These are phyloP conservation scores for Mytilinidion resinicola DNA, from an alignment of 495 filamentous ascomycete species.

Conservation along the genomic window DNA sequence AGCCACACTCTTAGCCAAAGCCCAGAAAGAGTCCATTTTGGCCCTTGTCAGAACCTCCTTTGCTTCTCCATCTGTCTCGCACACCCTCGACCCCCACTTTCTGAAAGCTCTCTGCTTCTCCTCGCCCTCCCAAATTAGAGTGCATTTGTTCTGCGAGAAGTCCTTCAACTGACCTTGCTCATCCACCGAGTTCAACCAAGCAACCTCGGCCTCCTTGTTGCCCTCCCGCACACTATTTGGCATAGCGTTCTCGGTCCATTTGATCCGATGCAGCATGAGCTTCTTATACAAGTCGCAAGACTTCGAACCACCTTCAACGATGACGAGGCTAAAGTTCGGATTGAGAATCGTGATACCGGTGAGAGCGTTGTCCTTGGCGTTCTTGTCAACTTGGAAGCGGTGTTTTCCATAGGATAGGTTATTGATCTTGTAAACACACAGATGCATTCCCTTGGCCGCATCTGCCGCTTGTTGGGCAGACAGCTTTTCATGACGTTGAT, in stretches of 20 bases:
- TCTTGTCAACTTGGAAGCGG: constrained; percentile 85
- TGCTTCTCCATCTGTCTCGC: constrained; percentile 82
- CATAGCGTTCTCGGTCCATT: constrained; percentile 84
- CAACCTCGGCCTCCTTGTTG: constrained; percentile 53
- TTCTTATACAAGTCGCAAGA: constrained; percentile 77
- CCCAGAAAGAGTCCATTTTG: constrained; percentile 96
- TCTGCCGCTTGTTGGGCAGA: constrained; percentile 79
- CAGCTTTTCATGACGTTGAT: constrained; percentile 81
- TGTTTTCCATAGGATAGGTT: constrained; percentile 84
- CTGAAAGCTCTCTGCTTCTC: constrained; percentile 69
- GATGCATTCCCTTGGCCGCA: constrained; percentile 71
- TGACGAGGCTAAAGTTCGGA: constrained; percentile 77
- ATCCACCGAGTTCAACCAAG: constrained; percentile 73
- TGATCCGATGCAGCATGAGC: constrained; percentile 84
- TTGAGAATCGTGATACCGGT: constrained; percentile 86
- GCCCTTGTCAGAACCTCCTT: constrained; percentile 68
- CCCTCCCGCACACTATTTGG: constrained; percentile 54
- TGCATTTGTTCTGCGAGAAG: constrained; percentile 69
- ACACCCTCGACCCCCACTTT: constrained; percentile 77
- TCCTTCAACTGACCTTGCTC: constrained; percentile 71
- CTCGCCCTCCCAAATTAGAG: constrained; percentile 82
- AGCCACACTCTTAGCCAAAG: constrained; percentile 63
- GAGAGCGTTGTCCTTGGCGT: constrained; percentile 78
- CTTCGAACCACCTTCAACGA: constrained; percentile 85
- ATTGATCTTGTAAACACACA: constrained; percentile 82